A percentile compares a stretch with the other conserved stretches of the same genome.
Conservation (phyloP, 768 basidiomycete species). For the Cubamyces lactineus region DNA sequence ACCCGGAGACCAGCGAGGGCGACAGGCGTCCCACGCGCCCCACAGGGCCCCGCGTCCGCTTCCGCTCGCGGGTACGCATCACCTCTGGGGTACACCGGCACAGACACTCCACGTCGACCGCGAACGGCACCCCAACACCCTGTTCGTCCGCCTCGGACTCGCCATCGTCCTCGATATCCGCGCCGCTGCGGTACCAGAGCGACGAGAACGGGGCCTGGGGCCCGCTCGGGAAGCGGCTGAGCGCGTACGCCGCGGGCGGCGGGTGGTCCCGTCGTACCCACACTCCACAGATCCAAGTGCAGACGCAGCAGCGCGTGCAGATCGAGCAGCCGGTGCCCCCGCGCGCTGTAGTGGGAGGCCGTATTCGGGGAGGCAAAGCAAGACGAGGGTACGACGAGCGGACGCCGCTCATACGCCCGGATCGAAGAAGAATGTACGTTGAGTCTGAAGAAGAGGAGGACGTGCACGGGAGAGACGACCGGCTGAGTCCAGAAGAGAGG, state of each 20-base stretch:
- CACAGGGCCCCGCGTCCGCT: constrained; percentile 51
- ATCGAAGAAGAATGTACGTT: constrained; percentile 28
- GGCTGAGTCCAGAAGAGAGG: constrained; percentile 25
- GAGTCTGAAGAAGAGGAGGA: constrained; percentile 29
- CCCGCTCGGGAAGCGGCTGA: constrained; percentile 62
- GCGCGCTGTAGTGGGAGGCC: neutral
- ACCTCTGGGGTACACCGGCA: constrained; percentile 65
- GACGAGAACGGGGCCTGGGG: constrained; percentile 59
- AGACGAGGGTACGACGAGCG: constrained; percentile 37
- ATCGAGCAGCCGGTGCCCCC: neutral
- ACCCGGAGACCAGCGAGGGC: constrained; percentile 6
- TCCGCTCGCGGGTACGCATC: constrained; percentile 78
- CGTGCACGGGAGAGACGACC: constrained; percentile 28
- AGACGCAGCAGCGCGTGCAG: constrained; percentile 1
- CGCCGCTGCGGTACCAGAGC: constrained; percentile 62
- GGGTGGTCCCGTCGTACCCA: constrained; percentile 19
- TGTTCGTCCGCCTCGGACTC: constrained; percentile 63
- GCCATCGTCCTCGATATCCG: constrained; percentile 81
- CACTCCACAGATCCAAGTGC: neutral
- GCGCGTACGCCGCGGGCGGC: constrained; percentile 30
- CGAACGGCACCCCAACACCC: constrained; percentile 35
- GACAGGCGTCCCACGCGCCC: constrained; percentile 18
- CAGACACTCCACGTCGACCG: constrained; percentile 32
- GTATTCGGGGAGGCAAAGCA: constrained; percentile 17
- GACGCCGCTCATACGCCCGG: constrained; percentile 42